phyloP scores from a whole-genome alignment of 176 grass and related monocot genomes.

The Oryza glumipatula region DNA sequence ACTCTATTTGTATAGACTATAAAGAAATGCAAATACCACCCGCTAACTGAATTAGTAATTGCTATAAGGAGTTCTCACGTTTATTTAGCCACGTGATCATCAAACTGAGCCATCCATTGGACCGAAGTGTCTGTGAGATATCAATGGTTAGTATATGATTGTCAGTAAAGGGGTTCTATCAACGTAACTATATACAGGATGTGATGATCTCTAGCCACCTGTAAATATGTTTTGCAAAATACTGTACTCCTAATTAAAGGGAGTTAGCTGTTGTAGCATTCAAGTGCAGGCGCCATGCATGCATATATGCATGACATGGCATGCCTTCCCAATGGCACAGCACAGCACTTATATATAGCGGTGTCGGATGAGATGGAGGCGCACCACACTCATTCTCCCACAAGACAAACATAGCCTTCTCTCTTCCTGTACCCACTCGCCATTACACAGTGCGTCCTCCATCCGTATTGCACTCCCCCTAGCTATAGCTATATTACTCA shows the following conservation, averaged over 20 bases:
- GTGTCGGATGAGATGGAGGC: background rate
- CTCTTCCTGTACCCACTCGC: constrained; percentile 1
- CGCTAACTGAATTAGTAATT: too few relatives aligned
- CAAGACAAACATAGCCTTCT: constrained; percentile 25
- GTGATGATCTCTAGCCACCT: background rate
- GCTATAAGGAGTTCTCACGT: too few relatives aligned
- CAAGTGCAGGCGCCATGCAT: background rate
- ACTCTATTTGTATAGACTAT: too few relatives aligned
- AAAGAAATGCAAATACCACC: too few relatives aligned
- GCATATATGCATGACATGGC: background rate
- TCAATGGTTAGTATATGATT: too few relatives aligned
- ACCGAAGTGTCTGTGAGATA: too few relatives aligned
- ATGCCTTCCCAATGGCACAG: background rate
- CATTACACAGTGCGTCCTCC: background rate
- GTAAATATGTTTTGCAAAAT: background rate
- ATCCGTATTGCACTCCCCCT: background rate
- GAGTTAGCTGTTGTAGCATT: background rate
- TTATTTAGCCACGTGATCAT: too few relatives aligned
- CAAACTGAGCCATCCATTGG: too few relatives aligned
- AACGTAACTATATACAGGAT: background rate
- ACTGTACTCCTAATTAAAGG: background rate
- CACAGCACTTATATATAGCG: constrained; percentile 29
- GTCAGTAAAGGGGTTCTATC: too few relatives aligned
- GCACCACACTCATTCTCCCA: constrained; percentile 21
- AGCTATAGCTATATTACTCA: background rate